Evolutionary conservation across 768 basidiomycete species (phyloP).

Genomic region (Russula brevipes): DNA sequence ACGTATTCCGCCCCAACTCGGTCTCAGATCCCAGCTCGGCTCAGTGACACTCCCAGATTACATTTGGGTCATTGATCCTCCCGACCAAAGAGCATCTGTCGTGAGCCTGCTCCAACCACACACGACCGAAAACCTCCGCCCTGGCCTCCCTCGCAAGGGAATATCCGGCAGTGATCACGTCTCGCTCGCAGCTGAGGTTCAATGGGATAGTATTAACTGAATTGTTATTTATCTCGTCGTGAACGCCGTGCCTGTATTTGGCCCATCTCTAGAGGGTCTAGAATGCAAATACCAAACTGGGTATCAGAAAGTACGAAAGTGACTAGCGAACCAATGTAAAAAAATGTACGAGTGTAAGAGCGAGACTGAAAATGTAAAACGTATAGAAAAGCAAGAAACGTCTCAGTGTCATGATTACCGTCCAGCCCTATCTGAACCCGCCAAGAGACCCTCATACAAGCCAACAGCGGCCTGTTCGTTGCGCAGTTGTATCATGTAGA

Average conservation of each 20-base stretch:
- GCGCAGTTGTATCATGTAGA: conserved; percentile 96
- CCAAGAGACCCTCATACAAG: conserved; percentile 80
- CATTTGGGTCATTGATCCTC: conserved; percentile 67
- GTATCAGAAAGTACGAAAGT: conserved; percentile 15
- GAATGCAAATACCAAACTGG: conserved; percentile 16
- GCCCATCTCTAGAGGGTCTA: background rate
- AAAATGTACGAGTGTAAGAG: background rate
- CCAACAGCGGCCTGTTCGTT: conserved; percentile 83
- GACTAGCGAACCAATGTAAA: conserved; percentile 8
- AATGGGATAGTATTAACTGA: conserved; percentile 23
- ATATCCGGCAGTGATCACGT: conserved; percentile 87
- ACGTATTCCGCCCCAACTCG: conserved; percentile 21
- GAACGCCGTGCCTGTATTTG: background rate
- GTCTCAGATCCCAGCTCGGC: background rate
- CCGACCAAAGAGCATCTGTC: conserved; percentile 34
- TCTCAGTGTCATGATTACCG: conserved; percentile 9
- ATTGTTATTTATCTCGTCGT: background rate
- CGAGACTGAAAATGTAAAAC: conserved; percentile 2
- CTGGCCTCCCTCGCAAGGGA: conserved; percentile 73
- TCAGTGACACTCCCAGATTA: conserved; percentile 56
- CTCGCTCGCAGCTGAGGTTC: conserved; percentile 65
- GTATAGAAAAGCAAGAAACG: background rate
- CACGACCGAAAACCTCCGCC: conserved; percentile 48
- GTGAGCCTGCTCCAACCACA: conserved; percentile 60
- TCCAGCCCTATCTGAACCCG: conserved; percentile 67